Base-by-base conservation (phyloP, 768 basidiomycete genomes). In the Pleurotus djamor region DNA sequence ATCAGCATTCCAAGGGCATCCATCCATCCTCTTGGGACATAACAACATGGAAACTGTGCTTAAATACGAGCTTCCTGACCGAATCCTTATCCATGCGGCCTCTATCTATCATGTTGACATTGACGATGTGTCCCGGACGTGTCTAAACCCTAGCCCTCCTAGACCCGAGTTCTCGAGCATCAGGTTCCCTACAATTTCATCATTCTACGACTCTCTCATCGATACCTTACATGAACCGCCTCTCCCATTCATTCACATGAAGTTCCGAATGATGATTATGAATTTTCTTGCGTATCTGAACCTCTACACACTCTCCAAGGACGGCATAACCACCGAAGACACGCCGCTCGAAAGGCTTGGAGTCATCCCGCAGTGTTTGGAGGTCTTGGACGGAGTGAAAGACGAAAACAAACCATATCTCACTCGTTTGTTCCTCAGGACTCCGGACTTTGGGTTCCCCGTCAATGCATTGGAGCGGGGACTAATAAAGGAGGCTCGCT, bases 1-100 rank as follows among this genome's bases (percentile, higher is more conserved):
- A 28, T 48, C 14, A 17, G 55, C 55, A 32, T 57, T 57, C 55
- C 32, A n/a, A 48, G 45, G 34, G 41, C 43, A 16, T 16, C n/a
- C 55, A 7, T 41, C 55, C 10, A 45, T 45, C 12, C 45, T 57
- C n/a, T 6, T 57, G 38, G 35, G 45, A 17, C 55, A 57, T 34
- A 32, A 57, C 36, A 34, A 57, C 35, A 37, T 43, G 10, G 33
- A 52, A n/a, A 10, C 35, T n/a, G 16, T 35, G 8, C 16, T 16
- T 35, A 28, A 52, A 21, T n/a, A n/a, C 7, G 43, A 55, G 34
- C 44, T 59, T 14, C 65, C 65, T 7, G 21, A 49, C 13, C 56
- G 52, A 2, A 64, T 64, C 9, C 34, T 59, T 13, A 49, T 66
- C 32, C 65, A 67, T 50, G 61, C 61, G 1, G 48, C 60, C 13